These are phyloP conservation scores for Cercospora zeina DNA, from an alignment of 2,329 filamentous ascomycete genomes.

Conservation along the genomic window DNA sequence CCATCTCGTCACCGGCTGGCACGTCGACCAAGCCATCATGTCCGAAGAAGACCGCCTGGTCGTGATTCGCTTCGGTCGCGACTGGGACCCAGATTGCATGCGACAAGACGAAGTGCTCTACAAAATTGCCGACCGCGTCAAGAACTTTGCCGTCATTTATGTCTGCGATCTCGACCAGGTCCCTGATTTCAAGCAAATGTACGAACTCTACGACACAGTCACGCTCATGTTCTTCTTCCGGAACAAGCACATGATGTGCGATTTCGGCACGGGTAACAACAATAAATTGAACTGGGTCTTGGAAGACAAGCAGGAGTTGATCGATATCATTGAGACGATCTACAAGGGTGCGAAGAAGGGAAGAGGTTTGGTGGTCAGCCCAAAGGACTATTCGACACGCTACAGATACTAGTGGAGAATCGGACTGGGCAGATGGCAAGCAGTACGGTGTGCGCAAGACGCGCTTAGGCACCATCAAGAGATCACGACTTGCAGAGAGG, in stretches of 20 bases:
- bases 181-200: constrained; percentile 95
- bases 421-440: not conserved
- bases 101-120: constrained; percentile 90
- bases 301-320: constrained; percentile 97
- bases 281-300: constrained; percentile 97
- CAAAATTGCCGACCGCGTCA: constrained; percentile 88
- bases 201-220: constrained; percentile 76
- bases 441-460: not conserved
- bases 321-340: constrained; percentile 97
- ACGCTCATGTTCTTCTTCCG: constrained; percentile 98
- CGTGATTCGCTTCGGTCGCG: constrained; percentile 88
- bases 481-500: not conserved
- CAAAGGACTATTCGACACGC: constrained; percentile 77
- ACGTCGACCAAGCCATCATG: constrained; percentile 95
- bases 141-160: constrained; percentile 92
- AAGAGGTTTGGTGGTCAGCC: constrained; percentile 90
- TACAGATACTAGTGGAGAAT: constrained; percentile 61
- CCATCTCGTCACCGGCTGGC: constrained; percentile 89
- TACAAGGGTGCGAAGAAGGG: constrained; percentile 99
- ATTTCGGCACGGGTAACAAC: constrained; percentile 97
- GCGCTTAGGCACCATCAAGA: not conserved
- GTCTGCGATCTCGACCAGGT: constrained; percentile 90
- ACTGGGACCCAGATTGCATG: constrained; percentile 79
- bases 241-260: constrained; percentile 99
- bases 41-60: constrained; percentile 89